A percentile compares a stretch with the other conserved stretches of the same genome.
Conservation (phyloP, 805 yeast genomes). For the Tetrapisispora pingtungensis region DNA sequence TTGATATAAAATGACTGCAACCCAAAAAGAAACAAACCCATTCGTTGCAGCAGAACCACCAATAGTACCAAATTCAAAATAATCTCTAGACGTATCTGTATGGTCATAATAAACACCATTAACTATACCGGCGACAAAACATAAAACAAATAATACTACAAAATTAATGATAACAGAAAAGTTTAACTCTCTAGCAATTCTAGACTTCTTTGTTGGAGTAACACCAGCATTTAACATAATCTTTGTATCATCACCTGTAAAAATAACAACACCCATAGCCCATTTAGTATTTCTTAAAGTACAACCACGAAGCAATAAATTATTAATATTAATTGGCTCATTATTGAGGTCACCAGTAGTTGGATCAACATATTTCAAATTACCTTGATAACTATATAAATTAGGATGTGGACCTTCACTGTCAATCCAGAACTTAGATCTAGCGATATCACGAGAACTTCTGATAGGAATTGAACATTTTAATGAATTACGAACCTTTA, state of each 20-base stretch:
- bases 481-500: constrained; percentile 66
- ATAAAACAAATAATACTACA: constrained; percentile 48
- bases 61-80: constrained; percentile 59
- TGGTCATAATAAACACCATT: constrained; percentile 57
- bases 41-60: constrained; percentile 56
- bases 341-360: constrained; percentile 19
- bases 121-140: constrained; percentile 60
- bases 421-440: constrained; percentile 54
- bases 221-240: constrained; percentile 74
- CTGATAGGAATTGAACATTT: constrained; percentile 47
- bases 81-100: constrained; percentile 42
- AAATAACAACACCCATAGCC: constrained; percentile 68
- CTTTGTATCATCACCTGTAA: constrained; percentile 73
- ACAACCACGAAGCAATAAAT: constrained; percentile 65
- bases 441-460: constrained; percentile 39
- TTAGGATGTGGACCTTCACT: constrained; percentile 83
- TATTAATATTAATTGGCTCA: constrained; percentile 65
- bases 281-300: constrained; percentile 73
- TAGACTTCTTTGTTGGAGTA: constrained; percentile 71
- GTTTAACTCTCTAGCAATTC: constrained; percentile 65
- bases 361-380: constrained; percentile 41
- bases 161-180: constrained; percentile 62
- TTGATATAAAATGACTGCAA: constrained; percentile 66
- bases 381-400: constrained; percentile 68
- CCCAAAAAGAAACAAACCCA: constrained; percentile 67